Evolutionary conservation across 1,139 yeast species (phyloP), one percentile per base, ranked within the genome.

Genomic region (Zygosaccharomyces sapae): DNA sequence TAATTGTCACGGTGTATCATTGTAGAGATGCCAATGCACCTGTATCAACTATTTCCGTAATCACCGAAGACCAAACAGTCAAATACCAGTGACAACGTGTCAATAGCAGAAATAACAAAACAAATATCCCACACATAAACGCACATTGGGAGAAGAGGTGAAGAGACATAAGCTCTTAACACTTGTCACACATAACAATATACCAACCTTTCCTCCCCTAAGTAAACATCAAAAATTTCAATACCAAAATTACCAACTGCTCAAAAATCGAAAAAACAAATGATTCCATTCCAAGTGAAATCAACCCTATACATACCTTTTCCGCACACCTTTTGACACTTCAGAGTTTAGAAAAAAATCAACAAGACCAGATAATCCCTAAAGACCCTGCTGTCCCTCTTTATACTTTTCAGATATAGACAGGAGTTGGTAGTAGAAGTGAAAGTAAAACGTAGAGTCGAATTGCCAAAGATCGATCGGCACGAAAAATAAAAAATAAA

Each of bases 361-460:
- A 37, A 37, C 19, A 16, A 37, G 40, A 37, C 31, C 40, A 37
- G 40, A 20, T 24, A 16, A 37, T 37, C 31, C 31, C 40, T 37
- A 19, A 37, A 37, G 40, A 37, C 40, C 40, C 40, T 37, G 40
- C 18, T 37, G 40, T 37, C 33, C 33, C 40, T 37, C 40, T 37
- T 37, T 37, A 37, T 37, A 37, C 29, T n/a, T 22, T 22, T 7
- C 40, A 24, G 19, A 27, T 37, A 19, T 24, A n/a, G 19, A 24
- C 33, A 37, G 12, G 27, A 37, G 40, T 37, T 37, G 40, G 40
- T 37, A 30, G 40, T 37, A 37, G 24, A 37, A 37, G 40, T 37
- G 29, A 37, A 37, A 37, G 40, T 37, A 37, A 24, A 24, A 37
- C 40, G 31, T 24, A 37, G 29, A 25, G 24, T 24, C 40, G 9